Evolutionary conservation across 208 protist species (phyloP).

Genomic region (Leishmania gerbilli): DNA sequence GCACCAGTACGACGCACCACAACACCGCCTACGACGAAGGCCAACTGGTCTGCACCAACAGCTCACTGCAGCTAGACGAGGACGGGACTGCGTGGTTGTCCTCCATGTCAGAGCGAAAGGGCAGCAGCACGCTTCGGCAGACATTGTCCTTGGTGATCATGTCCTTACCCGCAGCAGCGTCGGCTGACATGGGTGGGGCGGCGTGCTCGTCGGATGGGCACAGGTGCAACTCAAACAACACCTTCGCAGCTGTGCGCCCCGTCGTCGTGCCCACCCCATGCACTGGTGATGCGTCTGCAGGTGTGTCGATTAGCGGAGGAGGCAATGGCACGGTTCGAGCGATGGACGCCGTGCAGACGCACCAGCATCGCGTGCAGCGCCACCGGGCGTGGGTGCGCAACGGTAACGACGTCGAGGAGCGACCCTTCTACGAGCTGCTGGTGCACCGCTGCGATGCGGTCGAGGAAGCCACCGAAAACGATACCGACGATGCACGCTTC

Average conservation of each 20-base stretch:
- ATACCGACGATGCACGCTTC: slow-evolving; percentile 20
- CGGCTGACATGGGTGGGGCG: neutral
- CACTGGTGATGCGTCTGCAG: neutral
- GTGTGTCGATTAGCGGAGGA: neutral
- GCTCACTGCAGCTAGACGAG: neutral
- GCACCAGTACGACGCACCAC: neutral
- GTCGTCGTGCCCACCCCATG: neutral
- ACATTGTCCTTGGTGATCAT: slow-evolving; percentile 8
- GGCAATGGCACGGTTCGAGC: neutral
- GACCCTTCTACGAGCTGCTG: slow-evolving; percentile 52
- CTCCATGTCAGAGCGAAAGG: too few species aligned
- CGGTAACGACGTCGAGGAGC: slow-evolving; percentile 30
- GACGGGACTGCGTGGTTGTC: neutral
- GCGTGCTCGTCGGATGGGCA: slow-evolving; percentile 11
- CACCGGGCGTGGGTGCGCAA: slow-evolving; percentile 39
- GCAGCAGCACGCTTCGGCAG: neutral
- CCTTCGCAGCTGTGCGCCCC: neutral
- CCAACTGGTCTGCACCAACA: too few species aligned
- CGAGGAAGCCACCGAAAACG: slow-evolving; percentile 1
- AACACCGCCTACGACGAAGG: slow-evolving; percentile 2
- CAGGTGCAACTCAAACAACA: neutral
- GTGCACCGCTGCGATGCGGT: slow-evolving; percentile 36
- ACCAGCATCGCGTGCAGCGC: slow-evolving; percentile 31
- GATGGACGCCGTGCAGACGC: slow-evolving; percentile 7
- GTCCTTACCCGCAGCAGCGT: neutral